phyloP scores from a whole-genome alignment of 1,284 basidiomycete genomes.

The Melampsora americana region DNA sequence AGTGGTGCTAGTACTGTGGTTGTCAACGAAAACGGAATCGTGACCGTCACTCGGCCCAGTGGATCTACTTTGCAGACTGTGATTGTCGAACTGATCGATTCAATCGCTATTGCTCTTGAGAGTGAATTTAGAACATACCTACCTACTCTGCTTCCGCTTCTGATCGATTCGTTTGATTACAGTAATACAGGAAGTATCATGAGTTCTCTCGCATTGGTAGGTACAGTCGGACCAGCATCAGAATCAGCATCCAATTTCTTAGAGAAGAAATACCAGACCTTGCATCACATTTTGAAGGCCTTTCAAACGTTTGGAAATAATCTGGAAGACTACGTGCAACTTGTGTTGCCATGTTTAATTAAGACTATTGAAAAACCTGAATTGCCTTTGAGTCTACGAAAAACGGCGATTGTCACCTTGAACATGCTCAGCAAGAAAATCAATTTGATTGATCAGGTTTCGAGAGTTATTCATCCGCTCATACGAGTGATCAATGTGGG shows the following conservation, averaged over 20 bases:
- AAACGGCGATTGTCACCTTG: constrained; percentile 84
- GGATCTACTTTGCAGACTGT: constrained; percentile 81
- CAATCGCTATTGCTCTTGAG: constrained; percentile 89
- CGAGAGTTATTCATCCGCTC: constrained; percentile 92
- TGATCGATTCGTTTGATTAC: constrained; percentile 78
- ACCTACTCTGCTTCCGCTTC: constrained; percentile 83
- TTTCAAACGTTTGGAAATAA: constrained; percentile 93
- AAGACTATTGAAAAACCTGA: constrained; percentile 83
- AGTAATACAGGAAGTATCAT: constrained; percentile 44
- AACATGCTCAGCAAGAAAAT: constrained; percentile 87
- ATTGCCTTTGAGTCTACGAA: constrained; percentile 71
- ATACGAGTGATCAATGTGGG: constrained; percentile 79
- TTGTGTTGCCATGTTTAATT: constrained; percentile 92
- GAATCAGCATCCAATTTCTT: constrained; percentile 56
- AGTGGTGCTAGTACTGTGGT: constrained; percentile 6
- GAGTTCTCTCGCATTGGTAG: constrained; percentile 12
- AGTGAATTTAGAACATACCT: constrained; percentile 97
- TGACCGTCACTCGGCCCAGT: constrained; percentile 52
- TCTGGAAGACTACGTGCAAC: constrained; percentile 95
- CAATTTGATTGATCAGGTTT: constrained; percentile 98
- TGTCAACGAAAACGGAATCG: constrained; percentile 32
- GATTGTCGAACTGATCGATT: constrained; percentile 88
- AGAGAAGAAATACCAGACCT: constrained; percentile 67
- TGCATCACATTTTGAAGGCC: constrained; percentile 79
- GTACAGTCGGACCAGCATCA: constrained; percentile 62